These are phyloP conservation scores for Teunomyces panamensis DNA, from an alignment of 805 yeast genomes.

Conservation along the genomic window DNA sequence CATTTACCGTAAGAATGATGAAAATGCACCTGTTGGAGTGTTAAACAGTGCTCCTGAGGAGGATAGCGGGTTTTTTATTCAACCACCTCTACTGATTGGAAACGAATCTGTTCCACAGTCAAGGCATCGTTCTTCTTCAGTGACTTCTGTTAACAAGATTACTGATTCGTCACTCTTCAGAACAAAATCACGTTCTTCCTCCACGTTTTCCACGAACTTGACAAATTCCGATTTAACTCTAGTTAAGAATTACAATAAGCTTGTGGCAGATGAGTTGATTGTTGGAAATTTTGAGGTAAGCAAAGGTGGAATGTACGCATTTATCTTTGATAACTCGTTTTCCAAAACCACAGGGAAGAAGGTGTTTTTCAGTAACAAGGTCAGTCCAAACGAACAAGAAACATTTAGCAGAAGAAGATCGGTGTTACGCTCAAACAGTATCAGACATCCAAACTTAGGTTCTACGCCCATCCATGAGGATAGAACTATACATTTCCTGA, in stretches of 20 bases:
- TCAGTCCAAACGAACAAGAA: constrained; percentile 5
- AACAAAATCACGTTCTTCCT: constrained; percentile 34
- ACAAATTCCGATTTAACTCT: constrained; percentile 43
- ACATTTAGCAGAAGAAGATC: neutral
- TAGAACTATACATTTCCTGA: neutral
- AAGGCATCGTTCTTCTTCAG: constrained; percentile 14
- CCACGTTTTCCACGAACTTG: constrained; percentile 37
- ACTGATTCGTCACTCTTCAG: constrained; percentile 30
- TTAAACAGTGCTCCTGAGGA: neutral
- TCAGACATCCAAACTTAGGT: neutral
- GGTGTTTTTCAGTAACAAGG: constrained; percentile 56
- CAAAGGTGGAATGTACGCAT: constrained; percentile 74
- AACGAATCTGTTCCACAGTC: neutral
- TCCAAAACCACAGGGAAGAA: constrained; percentile 83
- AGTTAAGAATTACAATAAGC: constrained; percentile 55
- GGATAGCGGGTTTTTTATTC: constrained; percentile 4
- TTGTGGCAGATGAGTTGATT: constrained; percentile 54
- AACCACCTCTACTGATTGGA: constrained; percentile 5
- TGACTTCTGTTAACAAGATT: constrained; percentile 32
- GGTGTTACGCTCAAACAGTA: neutral
- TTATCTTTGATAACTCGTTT: constrained; percentile 88
- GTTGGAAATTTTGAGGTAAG: constrained; percentile 60
- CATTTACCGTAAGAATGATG: constrained; percentile 35
- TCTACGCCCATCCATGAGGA: neutral
- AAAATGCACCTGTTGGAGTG: neutral